Conservation (phyloP, 2,329 filamentous ascomycete genomes). For the Fusarium guadeloupense region DNA sequence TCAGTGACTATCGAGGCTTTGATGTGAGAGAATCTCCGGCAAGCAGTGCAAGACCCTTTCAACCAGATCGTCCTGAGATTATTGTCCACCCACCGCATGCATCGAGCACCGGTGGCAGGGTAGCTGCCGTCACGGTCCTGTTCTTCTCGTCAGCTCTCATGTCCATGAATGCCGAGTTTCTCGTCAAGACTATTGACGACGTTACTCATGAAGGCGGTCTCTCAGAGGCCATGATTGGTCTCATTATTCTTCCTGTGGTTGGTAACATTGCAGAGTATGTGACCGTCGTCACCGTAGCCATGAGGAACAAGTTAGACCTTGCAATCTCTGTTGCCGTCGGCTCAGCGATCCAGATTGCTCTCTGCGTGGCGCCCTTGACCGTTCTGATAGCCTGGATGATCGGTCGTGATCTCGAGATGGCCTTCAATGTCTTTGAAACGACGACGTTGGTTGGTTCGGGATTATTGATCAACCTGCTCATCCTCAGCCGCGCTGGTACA, state of each 20-base stretch:
- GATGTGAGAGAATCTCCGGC: conserved; percentile 39
- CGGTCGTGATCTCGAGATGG: conserved; percentile 66
- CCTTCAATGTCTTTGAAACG: conserved; percentile 80
- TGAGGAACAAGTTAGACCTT: conserved; percentile 69
- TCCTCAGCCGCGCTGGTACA: conserved; percentile 75
- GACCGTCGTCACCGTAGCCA: conserved; percentile 68
- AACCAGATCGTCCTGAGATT: not conserved
- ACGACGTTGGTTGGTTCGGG: conserved; percentile 76
- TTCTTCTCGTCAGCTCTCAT: conserved; percentile 64
- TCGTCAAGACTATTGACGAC: conserved; percentile 67
- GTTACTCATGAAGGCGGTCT: conserved; percentile 60
- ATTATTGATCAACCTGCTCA: conserved; percentile 78
- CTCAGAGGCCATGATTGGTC: conserved; percentile 66
- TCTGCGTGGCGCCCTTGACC: conserved; percentile 68
- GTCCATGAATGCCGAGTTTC: conserved; percentile 68
- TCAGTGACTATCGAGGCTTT: too few species aligned
- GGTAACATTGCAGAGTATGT: conserved; percentile 71
- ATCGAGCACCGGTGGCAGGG: conserved; percentile 25
- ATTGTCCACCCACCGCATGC: not conserved
- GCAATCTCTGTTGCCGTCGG: conserved; percentile 69
- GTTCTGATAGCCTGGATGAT: conserved; percentile 69
- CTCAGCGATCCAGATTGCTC: conserved; percentile 68
- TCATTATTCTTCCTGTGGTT: conserved; percentile 69
- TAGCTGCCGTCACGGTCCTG: conserved; percentile 60
- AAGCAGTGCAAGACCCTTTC: conserved; percentile 8